Percentiles rank a stretch among this genome's conserved stretches.
Conservation (phyloP, 2,329 filamentous ascomycete genomes). For the Colletotrichum costaricense region DNA sequence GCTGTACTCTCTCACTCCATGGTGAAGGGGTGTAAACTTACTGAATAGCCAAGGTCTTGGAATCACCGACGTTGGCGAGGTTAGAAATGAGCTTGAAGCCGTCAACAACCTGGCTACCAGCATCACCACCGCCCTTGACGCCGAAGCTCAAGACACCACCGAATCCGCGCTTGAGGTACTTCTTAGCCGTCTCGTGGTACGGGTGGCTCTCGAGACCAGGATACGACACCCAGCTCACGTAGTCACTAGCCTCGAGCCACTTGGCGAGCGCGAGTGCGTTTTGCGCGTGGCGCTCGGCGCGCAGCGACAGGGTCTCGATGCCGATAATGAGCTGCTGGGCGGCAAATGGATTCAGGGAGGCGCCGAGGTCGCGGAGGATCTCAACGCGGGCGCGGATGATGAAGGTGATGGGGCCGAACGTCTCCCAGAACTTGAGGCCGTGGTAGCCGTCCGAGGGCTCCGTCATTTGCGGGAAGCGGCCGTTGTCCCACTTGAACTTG, state of each 20-base stretch:
- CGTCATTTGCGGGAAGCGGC: conserved; percentile 91
- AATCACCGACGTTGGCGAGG: conserved; percentile 94
- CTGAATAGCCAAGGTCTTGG: conserved; percentile 94
- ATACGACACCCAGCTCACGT: conserved; percentile 95
- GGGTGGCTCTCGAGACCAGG: conserved; percentile 86
- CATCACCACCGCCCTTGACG: conserved; percentile 87
- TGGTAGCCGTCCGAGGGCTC: conserved; percentile 92
- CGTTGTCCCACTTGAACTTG: conserved; percentile 91
- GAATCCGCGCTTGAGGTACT: conserved; percentile 85
- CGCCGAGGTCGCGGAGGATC: conserved; percentile 87
- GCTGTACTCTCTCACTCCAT: too few relatives aligned
- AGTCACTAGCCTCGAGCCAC: conserved; percentile 84
- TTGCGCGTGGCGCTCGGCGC: conserved; percentile 85
- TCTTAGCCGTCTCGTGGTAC: conserved; percentile 84
- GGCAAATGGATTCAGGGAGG: conserved; percentile 86
- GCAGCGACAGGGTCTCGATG: conserved; percentile 87
- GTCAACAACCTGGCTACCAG: conserved; percentile 90
- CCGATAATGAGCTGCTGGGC: conserved; percentile 93
- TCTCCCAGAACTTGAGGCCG: conserved; percentile 93
- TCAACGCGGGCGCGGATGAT: conserved; percentile 90
- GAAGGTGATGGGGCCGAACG: conserved; percentile 85
- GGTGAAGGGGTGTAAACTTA: conserved; percentile 39
- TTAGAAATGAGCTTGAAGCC: conserved; percentile 96
- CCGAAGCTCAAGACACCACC: conserved; percentile 95
- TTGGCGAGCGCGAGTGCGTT: conserved; percentile 84